Conservation (phyloP, 192 early-diverging fungal genomes). For the Backusella westeae region DNA sequence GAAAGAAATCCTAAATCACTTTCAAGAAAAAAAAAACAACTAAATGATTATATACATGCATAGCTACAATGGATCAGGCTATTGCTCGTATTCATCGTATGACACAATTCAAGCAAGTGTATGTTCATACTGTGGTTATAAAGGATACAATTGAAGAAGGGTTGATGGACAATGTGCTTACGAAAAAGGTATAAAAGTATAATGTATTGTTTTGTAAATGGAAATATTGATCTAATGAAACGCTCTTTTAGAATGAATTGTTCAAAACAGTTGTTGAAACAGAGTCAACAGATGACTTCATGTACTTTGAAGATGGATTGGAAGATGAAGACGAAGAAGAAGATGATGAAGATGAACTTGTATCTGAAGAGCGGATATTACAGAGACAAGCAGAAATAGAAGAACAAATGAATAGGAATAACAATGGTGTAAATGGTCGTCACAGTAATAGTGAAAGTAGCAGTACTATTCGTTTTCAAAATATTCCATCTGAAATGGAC, state of each 20-base stretch:
- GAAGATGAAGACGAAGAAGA: not conserved
- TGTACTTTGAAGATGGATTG: not conserved
- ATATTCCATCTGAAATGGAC: not conserved
- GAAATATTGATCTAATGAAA: not conserved
- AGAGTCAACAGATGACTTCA: not conserved
- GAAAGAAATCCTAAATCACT: not conserved
- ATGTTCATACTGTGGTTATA: constrained; percentile 23
- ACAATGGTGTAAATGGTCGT: not conserved
- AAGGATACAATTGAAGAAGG: constrained; percentile 28
- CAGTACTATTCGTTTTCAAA: not conserved
- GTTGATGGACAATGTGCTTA: constrained; percentile 21
- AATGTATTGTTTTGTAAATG: not conserved
- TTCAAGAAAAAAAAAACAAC: not conserved
- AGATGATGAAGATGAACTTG: not conserved
- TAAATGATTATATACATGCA: not conserved
- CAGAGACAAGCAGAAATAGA: not conserved
- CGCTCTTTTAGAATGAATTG: not conserved
- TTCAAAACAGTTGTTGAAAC: not conserved
- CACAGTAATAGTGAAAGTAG: not conserved
- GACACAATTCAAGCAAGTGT: constrained; percentile 26
- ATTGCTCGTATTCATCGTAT: constrained; percentile 29
- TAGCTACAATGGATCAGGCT: constrained; percentile 29
- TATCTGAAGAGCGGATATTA: not conserved
- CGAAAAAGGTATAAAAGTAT: constrained; percentile 15
- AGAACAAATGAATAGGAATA: not conserved